These are phyloP conservation scores for Cryphonectria radicalis DNA, from an alignment of 2,329 filamentous ascomycete genomes.

Conservation along the genomic window DNA sequence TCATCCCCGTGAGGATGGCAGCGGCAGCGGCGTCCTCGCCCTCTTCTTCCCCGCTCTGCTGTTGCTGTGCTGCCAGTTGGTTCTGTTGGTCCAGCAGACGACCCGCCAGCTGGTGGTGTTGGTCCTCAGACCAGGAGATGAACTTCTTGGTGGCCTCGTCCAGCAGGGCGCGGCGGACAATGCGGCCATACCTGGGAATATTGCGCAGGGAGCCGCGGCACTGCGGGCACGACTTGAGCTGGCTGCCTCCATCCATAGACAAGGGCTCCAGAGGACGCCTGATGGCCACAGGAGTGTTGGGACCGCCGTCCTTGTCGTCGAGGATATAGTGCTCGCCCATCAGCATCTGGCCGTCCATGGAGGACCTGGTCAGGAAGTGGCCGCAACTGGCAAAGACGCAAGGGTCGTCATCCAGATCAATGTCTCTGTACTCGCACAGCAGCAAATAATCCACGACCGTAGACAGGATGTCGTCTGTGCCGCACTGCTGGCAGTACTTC, in stretches of 20 bases:
- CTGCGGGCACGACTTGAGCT: slow-evolving; percentile 58
- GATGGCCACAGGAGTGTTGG: slow-evolving; percentile 38
- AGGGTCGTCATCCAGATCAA: slow-evolving; percentile 62
- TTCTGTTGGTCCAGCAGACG: slow-evolving; percentile 33
- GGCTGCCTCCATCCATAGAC: slow-evolving; percentile 42
- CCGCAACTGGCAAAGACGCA: slow-evolving; percentile 66
- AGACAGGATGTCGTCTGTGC: slow-evolving; percentile 46
- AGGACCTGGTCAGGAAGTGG: slow-evolving; percentile 64
- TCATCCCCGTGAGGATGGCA: background rate
- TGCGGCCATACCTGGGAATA: slow-evolving; percentile 64
- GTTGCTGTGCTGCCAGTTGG: no score
- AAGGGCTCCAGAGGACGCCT: slow-evolving; percentile 50
- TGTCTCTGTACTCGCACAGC: slow-evolving; percentile 57
- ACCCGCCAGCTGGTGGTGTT: slow-evolving; percentile 46
- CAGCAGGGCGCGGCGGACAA: slow-evolving; percentile 62
- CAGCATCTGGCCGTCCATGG: slow-evolving; percentile 64
- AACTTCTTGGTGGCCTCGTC: slow-evolving; percentile 70
- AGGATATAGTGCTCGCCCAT: slow-evolving; percentile 55
- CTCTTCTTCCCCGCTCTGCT: background rate
- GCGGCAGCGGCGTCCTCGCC: background rate
- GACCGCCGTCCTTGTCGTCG: slow-evolving; percentile 37
- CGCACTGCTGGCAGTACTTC: slow-evolving; percentile 62
- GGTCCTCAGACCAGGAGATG: slow-evolving; percentile 51
- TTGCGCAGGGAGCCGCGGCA: slow-evolving; percentile 64
- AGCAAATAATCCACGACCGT: slow-evolving; percentile 61